Evolutionary conservation across 2,329 filamentous ascomycete species (phyloP).

Genomic region (Arthrobotrys entomopaga): DNA sequence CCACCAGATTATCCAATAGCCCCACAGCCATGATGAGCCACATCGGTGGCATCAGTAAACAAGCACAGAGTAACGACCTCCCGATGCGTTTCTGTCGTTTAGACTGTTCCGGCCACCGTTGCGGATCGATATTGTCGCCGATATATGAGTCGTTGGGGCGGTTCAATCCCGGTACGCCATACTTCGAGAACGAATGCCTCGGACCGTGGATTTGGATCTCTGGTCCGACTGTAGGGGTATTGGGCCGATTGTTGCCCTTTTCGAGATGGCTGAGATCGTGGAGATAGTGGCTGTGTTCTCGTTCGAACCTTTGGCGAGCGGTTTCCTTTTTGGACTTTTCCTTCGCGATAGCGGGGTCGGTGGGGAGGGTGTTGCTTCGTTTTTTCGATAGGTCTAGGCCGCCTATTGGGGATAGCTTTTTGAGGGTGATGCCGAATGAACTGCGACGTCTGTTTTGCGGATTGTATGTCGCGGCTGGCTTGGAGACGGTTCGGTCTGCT

Average conservation of each 20-base stretch:
- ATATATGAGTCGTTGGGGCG: slow-evolving; percentile 35
- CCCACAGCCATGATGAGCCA: slow-evolving; percentile 47
- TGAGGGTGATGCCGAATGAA: slow-evolving; percentile 1
- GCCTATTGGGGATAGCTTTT: not conserved
- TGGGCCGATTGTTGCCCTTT: slow-evolving; percentile 5
- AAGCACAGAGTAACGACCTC: slow-evolving; percentile 42
- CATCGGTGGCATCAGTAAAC: slow-evolving; percentile 37
- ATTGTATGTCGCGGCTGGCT: slow-evolving; percentile 19
- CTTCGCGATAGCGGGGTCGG: not conserved
- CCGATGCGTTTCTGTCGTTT: slow-evolving; percentile 49
- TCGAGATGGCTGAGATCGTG: slow-evolving; percentile 36
- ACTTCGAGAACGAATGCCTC: slow-evolving; percentile 27
- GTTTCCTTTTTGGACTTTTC: slow-evolving; percentile 19
- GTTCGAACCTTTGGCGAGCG: slow-evolving; percentile 31
- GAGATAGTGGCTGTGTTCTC: slow-evolving; percentile 38
- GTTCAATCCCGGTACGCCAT: slow-evolving; percentile 31
- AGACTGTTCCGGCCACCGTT: slow-evolving; percentile 37
- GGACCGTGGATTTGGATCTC: slow-evolving; percentile 23
- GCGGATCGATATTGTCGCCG: slow-evolving; percentile 29
- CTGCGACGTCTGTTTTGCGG: not conserved
- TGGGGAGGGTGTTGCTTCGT: not conserved
- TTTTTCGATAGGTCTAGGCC: not conserved
- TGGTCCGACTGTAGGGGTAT: not conserved
- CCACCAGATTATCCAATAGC: slow-evolving; percentile 36
- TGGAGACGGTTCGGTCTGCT: not conserved